A percentile compares a stretch with the other conserved stretches of the same genome.
These are phyloP conservation scores for Phytopythium chamaehyphon DNA, from an alignment of 352 stramenopile genomes.

Conservation along the genomic window DNA sequence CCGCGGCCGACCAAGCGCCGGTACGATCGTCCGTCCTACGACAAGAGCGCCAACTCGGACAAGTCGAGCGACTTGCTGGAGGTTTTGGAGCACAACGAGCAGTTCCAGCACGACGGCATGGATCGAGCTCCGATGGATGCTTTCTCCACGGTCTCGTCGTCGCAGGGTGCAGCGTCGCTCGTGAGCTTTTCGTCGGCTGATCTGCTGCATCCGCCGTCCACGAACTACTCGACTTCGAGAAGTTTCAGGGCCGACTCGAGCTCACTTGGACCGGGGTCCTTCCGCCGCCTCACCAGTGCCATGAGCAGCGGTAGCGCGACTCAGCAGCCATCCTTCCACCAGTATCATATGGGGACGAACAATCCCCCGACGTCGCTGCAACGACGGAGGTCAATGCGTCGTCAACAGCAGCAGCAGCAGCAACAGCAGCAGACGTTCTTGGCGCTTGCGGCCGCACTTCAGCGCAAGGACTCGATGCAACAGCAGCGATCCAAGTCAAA, in stretches of 20 bases:
- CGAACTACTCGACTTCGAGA: conserved; percentile 17
- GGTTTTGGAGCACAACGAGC: conserved; percentile 59
- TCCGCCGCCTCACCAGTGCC: conserved; percentile 2
- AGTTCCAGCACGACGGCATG: conserved; percentile 15
- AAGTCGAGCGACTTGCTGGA: conserved; percentile 32
- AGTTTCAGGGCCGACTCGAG: conserved; percentile 14
- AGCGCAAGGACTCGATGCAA: conserved; percentile 2
- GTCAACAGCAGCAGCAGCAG: conserved; percentile 1
- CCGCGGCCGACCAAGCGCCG: conserved; percentile 22
- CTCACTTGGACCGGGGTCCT: background rate
- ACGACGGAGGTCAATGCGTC: background rate
- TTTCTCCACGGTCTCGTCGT: conserved; percentile 31
- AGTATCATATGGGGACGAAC: conserved; percentile 1
- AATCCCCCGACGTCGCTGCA: background rate
- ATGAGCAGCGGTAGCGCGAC: conserved; percentile 3
- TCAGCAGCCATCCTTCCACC: conserved; percentile 1
- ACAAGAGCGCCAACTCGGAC: conserved; percentile 1
- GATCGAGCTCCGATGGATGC: conserved; percentile 9
- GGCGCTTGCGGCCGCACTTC: conserved; percentile 1
- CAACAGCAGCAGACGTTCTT: conserved; percentile 3
- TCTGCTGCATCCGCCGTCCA: conserved; percentile 21
- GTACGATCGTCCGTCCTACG: conserved; percentile 13
- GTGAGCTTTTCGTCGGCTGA: conserved; percentile 46
- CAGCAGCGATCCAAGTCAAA: conserved; percentile 11
- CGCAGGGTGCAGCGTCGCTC: conserved; percentile 34